A percentile compares a stretch with the other conserved stretches of the same genome.
Evolutionary conservation across 192 early-diverging fungal genomes (phyloP).

Genomic region (Entomortierella parvispora): DNA sequence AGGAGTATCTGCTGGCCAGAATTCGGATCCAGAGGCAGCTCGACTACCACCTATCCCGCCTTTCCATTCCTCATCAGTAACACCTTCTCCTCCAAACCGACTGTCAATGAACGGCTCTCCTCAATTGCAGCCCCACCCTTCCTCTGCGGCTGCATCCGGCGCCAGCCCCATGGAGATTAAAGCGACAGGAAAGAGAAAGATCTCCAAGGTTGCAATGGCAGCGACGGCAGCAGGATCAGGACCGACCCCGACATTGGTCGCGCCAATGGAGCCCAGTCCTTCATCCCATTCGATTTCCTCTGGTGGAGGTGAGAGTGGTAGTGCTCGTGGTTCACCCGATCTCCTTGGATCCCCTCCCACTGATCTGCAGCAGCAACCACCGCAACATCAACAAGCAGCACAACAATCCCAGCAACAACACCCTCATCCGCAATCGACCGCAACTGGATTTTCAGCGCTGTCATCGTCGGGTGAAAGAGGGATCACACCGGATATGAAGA

Average conservation of each 20-base stretch:
- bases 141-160: neutral
- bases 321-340: conserved; percentile 18
- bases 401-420: neutral
- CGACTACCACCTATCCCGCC: conserved; percentile 37
- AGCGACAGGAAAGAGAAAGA: conserved; percentile 10
- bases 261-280: conserved; percentile 4
- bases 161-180: neutral
- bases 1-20: neutral
- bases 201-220: no score
- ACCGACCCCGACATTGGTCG: neutral
- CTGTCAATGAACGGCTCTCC: neutral
- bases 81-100: conserved; percentile 7
- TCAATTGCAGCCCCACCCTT: neutral
- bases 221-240: neutral
- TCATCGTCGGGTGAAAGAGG: conserved; percentile 22
- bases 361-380: conserved; percentile 9
- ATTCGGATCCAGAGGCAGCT: conserved; percentile 23
- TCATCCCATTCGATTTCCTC: conserved; percentile 10
- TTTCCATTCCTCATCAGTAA: neutral
- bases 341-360: conserved; percentile 16
- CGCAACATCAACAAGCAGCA: conserved; percentile 2
- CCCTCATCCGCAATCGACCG: neutral
- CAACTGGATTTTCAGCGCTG: conserved; percentile 8
- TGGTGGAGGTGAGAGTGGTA: conserved; percentile 3
- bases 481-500: conserved; percentile 48